phyloP scores from a whole-genome alignment of 176 grass and related monocot species.

The Tillandsia fasciculata region DNA sequence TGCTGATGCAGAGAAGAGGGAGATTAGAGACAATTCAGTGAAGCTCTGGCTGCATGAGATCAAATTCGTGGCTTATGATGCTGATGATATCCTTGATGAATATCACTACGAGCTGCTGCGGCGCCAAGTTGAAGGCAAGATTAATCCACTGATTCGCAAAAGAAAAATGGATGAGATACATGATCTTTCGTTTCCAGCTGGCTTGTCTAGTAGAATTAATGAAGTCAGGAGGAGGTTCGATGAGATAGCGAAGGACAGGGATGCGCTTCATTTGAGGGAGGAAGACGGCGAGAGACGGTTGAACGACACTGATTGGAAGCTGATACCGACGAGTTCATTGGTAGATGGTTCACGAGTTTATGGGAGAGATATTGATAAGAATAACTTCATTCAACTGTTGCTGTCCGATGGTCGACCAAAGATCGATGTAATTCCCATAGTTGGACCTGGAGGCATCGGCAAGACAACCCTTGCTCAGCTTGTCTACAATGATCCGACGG shows the following conservation, averaged over 20 bases:
- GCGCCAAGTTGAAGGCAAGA: neutral
- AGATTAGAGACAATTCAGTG: neutral
- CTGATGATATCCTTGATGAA: neutral
- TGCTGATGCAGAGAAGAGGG: slow-evolving; percentile 11
- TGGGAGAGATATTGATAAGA: slow-evolving; percentile 4
- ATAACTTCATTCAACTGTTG: slow-evolving; percentile 1
- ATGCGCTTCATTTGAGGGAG: neutral
- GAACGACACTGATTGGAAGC: neutral
- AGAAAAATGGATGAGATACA: slow-evolving; percentile 7
- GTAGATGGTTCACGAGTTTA: slow-evolving; percentile 2
- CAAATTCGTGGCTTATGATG: slow-evolving; percentile 10
- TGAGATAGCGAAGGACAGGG: neutral
- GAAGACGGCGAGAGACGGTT: neutral
- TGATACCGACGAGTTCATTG: neutral
- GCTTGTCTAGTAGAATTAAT: neutral
- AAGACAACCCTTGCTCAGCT: neutral
- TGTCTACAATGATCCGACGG: neutral
- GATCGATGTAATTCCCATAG: neutral
- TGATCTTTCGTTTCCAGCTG: neutral
- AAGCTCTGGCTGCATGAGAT: slow-evolving; percentile 11
- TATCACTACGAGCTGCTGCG: neutral
- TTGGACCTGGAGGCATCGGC: neutral
- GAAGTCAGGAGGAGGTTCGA: slow-evolving; percentile 8
- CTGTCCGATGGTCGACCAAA: neutral
- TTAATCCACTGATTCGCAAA: neutral